Base-by-base conservation (phyloP, 208 protist species). In the Crithidia fasciculata region DNA sequence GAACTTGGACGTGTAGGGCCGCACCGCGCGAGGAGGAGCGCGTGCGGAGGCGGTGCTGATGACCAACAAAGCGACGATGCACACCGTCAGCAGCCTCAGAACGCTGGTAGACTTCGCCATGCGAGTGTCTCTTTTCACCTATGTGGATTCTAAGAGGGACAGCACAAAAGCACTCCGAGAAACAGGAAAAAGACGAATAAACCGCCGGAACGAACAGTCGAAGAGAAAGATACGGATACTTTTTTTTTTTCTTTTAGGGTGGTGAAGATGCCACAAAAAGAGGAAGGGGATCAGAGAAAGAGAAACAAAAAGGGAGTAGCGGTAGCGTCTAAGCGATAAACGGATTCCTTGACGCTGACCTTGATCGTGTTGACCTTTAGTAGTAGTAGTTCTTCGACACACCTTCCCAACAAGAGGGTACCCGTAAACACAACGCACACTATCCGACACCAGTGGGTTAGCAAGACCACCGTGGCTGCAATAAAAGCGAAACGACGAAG, bases 1-100 rank as follows among this genome's bases (percentile, higher is more conserved):
- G 45, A 69, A 74, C 57, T 73, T 55, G 4, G 68, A 54, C 0
- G 58, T 49, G 36, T 71, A 78, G 41, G 66, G 18, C n/a, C 65
- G 59, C 54, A n/a, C 15, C 8, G 19, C 36, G 2, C 5, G 36
- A 3, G 54, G 39, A 2, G 18, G n/a, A 19, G 59, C 3, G 4
- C 3, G 9, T 19, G 5, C 41, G 6, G 49, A 10, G 2, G 41
- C 43, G 41, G 15, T n/a, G 43, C 28, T 10, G 39, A 45, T 8
- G 12, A 70, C n/a, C 4, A 76, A 28, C 8, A 64, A 5, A 7
- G 19, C 12, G 8, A 49, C 53, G 4, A 57, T 15, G 18, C 65
- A 58, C 3, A 40, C 3, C 41, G 10, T 16, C 37, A 69, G 2
- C 28, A 69, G 47, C 49, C 4, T 3, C 15, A 54, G 0, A 0